Evolutionary conservation across 2,329 filamentous ascomycete genomes (phyloP).

Genomic region (Aspergillus thermomutatus): DNA sequence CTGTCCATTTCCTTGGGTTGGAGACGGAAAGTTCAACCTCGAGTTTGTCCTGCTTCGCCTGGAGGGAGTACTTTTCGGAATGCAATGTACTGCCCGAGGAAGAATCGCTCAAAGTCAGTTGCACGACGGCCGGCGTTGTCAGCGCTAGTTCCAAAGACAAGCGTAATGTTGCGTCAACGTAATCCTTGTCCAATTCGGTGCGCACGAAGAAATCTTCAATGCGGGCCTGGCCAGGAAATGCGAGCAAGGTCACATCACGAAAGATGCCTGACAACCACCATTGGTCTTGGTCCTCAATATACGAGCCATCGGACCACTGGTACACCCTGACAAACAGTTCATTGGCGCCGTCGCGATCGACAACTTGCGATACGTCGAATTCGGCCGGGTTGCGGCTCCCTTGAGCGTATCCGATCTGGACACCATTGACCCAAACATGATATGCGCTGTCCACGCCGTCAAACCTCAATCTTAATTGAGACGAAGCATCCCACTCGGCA

Average conservation of each 20-base stretch:
- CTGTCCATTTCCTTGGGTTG: slow-evolving; percentile 63
- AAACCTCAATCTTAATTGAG: slow-evolving; percentile 62
- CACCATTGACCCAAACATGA: slow-evolving; percentile 66
- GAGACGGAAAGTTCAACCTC: slow-evolving; percentile 41
- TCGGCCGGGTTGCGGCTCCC: slow-evolving; percentile 67
- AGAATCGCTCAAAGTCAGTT: not conserved
- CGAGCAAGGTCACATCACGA: slow-evolving; percentile 62
- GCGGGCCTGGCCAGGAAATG: slow-evolving; percentile 49
- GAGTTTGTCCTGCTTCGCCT: slow-evolving; percentile 24
- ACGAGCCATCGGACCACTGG: slow-evolving; percentile 66
- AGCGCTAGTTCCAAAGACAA: slow-evolving; percentile 45
- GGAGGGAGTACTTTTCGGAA: not conserved
- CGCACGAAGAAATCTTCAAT: slow-evolving; percentile 60
- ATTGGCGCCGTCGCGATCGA: slow-evolving; percentile 47
- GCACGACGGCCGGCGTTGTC: slow-evolving; percentile 20
- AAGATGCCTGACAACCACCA: slow-evolving; percentile 68
- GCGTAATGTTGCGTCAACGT: slow-evolving; percentile 50
- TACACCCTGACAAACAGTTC: slow-evolving; percentile 64
- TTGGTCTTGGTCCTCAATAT: slow-evolving; percentile 67
- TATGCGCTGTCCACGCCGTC: slow-evolving; percentile 71
- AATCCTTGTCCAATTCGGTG: slow-evolving; percentile 52
- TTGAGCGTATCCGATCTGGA: slow-evolving; percentile 64
- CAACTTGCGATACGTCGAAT: slow-evolving; percentile 60
- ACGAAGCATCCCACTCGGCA: slow-evolving; percentile 41
- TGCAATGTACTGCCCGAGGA: slow-evolving; percentile 12